Percentiles rank a stretch among this genome's conserved stretches.
Conservation (phyloP, 208 protist genomes). For the Wallacemonas sp. region DNA sequence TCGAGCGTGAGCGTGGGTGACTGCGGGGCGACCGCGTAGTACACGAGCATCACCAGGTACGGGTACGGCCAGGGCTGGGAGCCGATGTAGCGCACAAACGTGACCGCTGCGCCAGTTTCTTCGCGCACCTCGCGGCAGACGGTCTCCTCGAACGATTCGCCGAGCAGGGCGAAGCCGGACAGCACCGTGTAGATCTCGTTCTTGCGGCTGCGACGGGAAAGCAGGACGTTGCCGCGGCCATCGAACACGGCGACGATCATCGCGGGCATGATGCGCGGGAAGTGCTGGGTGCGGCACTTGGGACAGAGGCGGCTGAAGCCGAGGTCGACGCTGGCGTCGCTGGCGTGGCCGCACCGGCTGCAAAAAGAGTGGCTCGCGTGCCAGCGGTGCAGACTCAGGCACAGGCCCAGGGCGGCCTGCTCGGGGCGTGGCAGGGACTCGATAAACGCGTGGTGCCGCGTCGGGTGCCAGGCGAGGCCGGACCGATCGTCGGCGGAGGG, state of each 20-base stretch:
- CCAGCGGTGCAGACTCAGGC: constrained; percentile 34
- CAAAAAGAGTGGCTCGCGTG: constrained; percentile 30
- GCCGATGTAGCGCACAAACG: constrained; percentile 47
- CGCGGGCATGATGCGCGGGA: constrained; percentile 44
- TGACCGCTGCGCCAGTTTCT: constrained; percentile 48
- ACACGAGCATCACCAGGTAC: constrained; percentile 52
- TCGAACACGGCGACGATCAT: constrained; percentile 59
- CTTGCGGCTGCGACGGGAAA: constrained; percentile 35
- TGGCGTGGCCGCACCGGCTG: constrained; percentile 27
- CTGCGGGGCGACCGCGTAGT: constrained; percentile 48
- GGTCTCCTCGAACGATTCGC: constrained; percentile 56
- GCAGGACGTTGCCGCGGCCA: constrained; percentile 45
- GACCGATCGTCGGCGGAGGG: neutral
- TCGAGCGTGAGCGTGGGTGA: constrained; percentile 27
- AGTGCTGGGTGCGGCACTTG: constrained; percentile 32
- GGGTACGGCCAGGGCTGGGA: constrained; percentile 61
- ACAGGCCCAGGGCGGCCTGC: constrained; percentile 36
- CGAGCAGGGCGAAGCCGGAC: constrained; percentile 47
- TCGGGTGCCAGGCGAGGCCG: neutral
- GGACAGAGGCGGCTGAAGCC: constrained; percentile 37
- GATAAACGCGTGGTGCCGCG: constrained; percentile 7
- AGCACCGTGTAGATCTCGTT: constrained; percentile 34
- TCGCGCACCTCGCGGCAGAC: constrained; percentile 61
- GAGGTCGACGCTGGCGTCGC: constrained; percentile 15
- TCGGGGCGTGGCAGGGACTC: constrained; percentile 5